Evolutionary conservation across 805 yeast species (phyloP), one percentile per base, ranked within the genome.

Genomic region (Teunomyces cretensis): DNA sequence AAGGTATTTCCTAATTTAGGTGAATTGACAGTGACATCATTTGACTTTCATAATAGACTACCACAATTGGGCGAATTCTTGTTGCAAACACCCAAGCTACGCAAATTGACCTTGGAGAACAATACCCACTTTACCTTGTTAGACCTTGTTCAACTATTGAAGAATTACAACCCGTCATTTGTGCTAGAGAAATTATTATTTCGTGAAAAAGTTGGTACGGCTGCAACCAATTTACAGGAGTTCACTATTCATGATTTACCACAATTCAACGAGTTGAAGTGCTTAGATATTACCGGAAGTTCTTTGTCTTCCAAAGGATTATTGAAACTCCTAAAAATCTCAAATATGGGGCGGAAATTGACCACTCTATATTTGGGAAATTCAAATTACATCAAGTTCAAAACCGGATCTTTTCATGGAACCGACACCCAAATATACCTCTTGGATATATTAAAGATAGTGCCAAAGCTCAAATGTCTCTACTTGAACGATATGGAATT

Each of bases 401-500:
- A 46, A 22, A 51, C 55, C 9, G 55, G 50, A 14, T 33, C 47
- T 9, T 47, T 51, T 27, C 31, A 35, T 9, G 24, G 17, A 9
- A 14, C 26, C 12, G 28, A 24, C 2, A 13, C 35, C 11, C 24
- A 49, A 2, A 19, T 51, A 16, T 51, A 42, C 27, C 40, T 65
- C 8, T 31, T 14, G 7, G 61, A 62, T 11, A 48, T 65, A 14
- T 51, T 57, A 14, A 33, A 31, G n/a, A 33, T 37, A 17, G 54
- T 44, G 19, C 70, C 60, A 2, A 38, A 46, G 2, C 46, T 71
- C 6, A 33, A 44, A 9, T 40, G 47, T 2, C 56, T 72, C 9
- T 55, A 54, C 22, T 45, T 72, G 19, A 61, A 66, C 27, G 74
- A 72, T 36, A 44, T 68, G 35, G 70, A 68, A 33, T 49, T 72